These are phyloP conservation scores for Colletotrichum sansevieriae DNA, from an alignment of 2,329 filamentous ascomycete species.

Conservation along the genomic window DNA sequence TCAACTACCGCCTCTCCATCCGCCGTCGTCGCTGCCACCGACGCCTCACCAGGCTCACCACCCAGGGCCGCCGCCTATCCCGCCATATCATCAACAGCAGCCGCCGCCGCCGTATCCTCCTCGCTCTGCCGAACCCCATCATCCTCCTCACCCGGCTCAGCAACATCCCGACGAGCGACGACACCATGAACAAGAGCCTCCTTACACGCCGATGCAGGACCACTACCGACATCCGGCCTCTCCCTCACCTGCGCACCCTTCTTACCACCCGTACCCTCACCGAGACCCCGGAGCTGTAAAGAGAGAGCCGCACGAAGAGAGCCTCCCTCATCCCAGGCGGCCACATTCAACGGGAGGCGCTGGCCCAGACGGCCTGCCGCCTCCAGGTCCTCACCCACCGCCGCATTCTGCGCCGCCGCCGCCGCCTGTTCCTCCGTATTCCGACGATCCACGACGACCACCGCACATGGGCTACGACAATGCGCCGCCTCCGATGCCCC, in stretches of 20 bases:
- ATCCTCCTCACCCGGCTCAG: conserved; percentile 49
- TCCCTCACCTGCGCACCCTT: conserved; percentile 60
- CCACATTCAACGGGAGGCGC: conserved; percentile 63
- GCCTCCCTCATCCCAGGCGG: conserved; percentile 59
- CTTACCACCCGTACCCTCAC: conserved; percentile 59
- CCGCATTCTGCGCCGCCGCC: conserved; percentile 49
- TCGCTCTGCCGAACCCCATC: conserved; percentile 55
- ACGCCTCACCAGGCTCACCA: conserved; percentile 51
- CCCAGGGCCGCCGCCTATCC: conserved; percentile 51
- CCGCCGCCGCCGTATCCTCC: conserved; percentile 46
- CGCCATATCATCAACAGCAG: conserved; percentile 40
- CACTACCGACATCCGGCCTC: conserved; percentile 62
- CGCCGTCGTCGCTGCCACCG: conserved; percentile 56
- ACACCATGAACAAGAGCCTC: conserved; percentile 66
- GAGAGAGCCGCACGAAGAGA: conserved; percentile 66
- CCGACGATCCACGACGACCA: conserved; percentile 60
- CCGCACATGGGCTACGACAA: conserved; percentile 66
- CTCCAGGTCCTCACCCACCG: conserved; percentile 52
- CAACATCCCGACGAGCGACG: conserved; percentile 62
- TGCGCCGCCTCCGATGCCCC: conserved; percentile 57
- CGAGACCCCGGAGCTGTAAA: conserved; percentile 69
- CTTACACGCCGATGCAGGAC: conserved; percentile 68
- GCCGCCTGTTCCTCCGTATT: conserved; percentile 51
- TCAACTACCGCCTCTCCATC: conserved; percentile 62
- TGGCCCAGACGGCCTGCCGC: conserved; percentile 51